Percentiles rank a stretch among this genome's conserved stretches.
Conservation (phyloP, 768 basidiomycete species). For the Galerina sulciceps region DNA sequence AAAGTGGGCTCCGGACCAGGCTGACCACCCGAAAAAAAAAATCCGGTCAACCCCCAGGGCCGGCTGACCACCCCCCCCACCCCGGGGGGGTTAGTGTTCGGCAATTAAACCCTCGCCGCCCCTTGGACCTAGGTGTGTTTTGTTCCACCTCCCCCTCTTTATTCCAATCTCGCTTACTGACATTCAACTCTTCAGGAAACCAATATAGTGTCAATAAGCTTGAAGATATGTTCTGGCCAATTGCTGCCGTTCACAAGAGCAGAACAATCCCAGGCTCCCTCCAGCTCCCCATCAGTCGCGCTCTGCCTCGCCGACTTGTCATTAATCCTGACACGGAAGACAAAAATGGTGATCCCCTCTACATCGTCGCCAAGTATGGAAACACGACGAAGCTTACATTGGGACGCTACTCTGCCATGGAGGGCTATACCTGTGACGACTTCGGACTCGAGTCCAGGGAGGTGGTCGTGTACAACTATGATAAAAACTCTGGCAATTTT, state of each 20-base stretch:
- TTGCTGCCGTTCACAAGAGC: background rate
- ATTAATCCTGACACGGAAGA: too few species aligned
- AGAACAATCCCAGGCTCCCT: conserved; percentile 4
- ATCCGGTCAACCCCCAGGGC: too few species aligned
- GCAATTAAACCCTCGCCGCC: too few species aligned
- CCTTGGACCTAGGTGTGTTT: too few species aligned
- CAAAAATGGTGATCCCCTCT: too few species aligned
- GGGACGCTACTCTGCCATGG: conserved; percentile 33
- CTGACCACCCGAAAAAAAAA: too few species aligned
- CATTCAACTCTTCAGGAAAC: conserved; percentile 10
- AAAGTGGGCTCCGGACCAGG: too few species aligned
- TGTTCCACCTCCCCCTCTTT: conserved; percentile 5
- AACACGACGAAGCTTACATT: conserved; percentile 6
- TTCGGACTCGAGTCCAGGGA: conserved; percentile 32
- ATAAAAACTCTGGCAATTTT: conserved; percentile 33
- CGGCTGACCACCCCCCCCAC: too few species aligned
- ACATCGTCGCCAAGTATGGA: too few species aligned
- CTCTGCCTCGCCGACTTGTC: conserved; percentile 1
- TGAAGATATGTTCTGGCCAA: conserved; percentile 4
- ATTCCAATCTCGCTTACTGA: conserved; percentile 10
- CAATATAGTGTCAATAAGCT: too few species aligned
- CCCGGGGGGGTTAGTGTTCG: too few species aligned
- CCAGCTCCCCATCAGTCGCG: conserved; percentile 7
- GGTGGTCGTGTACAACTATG: conserved; percentile 37
- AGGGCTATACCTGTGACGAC: conserved; percentile 31